Evolutionary conservation across 371 early-diverging fungal genomes (phyloP), one percentile per base, ranked within the genome.

Genomic region (Lichtheimia ramosa): DNA sequence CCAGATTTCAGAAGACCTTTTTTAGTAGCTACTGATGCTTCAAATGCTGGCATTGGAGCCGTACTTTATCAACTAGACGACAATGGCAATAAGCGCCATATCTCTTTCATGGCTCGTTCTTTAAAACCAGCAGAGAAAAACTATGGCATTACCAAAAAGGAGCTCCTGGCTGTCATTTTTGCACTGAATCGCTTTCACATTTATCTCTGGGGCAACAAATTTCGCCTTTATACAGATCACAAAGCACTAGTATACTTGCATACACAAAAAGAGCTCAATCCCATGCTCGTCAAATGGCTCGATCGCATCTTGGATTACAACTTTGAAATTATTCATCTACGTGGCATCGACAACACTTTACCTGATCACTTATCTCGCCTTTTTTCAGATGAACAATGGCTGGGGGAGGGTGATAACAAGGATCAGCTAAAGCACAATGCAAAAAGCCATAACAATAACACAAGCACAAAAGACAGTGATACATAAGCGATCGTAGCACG

Each of bases 21-120:
- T 49, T 64, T 56, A 28, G 57, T 78, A 0, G 73, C 70, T 5
- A 75, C 77, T 0, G 77, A 83, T 62, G 74, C 79, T 0, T 81
- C 79, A 0, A 65, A 74, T 41, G 27, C 43, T 13, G 75, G 70
- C 6, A 73, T 75, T 27, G 79, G 75, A 5, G 71, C 70, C 21
- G 66, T 65, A 0, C 40, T 77, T 14, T 68, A 43, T 48, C 64
- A 72, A 50, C 53, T 55, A 1, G 2, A 2, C 3, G 58, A 43
- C 2, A 23, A 59, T 28, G 56, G 34, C 14, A 27, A 48, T 20
- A 50, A 41, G 15, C 53, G 54, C 16, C 54, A 67, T 46, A 71
- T 71, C 3, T 28, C 61, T 39, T 70, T 70, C 27, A 42, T 62
- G 5, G 62, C 68, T 3, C 48, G 56, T 3, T 15, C 54, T 1